phyloP scores from a whole-genome alignment of 2,329 filamentous ascomycete species.

The Pseudophaeomoniella oleicola region DNA sequence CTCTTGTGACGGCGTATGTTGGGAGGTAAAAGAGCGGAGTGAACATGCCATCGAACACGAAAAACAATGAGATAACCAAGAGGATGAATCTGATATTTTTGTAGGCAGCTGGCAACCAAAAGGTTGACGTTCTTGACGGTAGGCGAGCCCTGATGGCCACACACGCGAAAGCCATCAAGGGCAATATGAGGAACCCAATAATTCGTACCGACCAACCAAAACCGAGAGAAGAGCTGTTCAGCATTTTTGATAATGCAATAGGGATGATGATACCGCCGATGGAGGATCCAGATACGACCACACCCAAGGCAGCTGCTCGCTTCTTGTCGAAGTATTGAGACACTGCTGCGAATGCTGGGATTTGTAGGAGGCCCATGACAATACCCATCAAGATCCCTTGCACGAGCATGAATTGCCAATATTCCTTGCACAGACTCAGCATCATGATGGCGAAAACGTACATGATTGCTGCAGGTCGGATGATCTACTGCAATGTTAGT shows the following conservation, averaged over 20 bases:
- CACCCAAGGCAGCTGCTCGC: slow-evolving; percentile 31
- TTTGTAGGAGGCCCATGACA: slow-evolving; percentile 25
- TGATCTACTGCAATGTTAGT: slow-evolving; percentile 3
- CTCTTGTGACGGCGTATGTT: slow-evolving; percentile 12
- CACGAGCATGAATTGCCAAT: slow-evolving; percentile 38
- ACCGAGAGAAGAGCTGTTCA: slow-evolving; percentile 27
- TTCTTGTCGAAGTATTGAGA: slow-evolving; percentile 34
- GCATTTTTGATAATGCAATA: slow-evolving; percentile 30
- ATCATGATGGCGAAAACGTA: slow-evolving; percentile 17
- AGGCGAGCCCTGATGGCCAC: slow-evolving; percentile 13
- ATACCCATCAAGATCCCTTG: slow-evolving; percentile 33
- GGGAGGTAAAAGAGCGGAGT: slow-evolving; percentile 18
- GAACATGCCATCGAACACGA: slow-evolving; percentile 16
- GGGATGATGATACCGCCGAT: slow-evolving; percentile 41
- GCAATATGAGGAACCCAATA: slow-evolving; percentile 36
- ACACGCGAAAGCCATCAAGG: slow-evolving; percentile 25
- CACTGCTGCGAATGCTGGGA: slow-evolving; percentile 31
- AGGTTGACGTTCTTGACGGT: slow-evolving; percentile 11
- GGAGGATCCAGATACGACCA: slow-evolving; percentile 32
- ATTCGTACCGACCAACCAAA: slow-evolving; percentile 40
- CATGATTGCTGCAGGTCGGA: slow-evolving; percentile 5
- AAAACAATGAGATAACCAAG: slow-evolving; percentile 10
- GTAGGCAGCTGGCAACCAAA: slow-evolving; percentile 11
- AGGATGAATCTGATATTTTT: slow-evolving; percentile 12
- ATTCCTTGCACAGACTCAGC: slow-evolving; percentile 27